Evolutionary conservation across 148 eudicot species (phyloP).

Genomic region (Cornus kousa): DNA sequence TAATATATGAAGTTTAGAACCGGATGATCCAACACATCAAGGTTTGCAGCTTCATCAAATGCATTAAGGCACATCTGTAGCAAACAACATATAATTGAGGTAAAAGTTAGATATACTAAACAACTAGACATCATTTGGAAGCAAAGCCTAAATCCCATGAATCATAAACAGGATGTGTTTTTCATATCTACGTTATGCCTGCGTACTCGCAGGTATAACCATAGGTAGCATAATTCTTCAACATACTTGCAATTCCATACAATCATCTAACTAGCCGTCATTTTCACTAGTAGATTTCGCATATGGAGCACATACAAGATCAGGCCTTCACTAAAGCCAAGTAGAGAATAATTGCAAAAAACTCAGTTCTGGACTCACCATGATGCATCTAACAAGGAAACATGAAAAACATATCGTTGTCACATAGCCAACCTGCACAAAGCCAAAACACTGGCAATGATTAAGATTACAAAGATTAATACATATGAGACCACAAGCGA

Average conservation of each 20-base stretch:
- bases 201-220: background rate
- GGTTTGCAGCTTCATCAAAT: conserved; percentile 76
- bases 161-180: background rate
- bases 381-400: conserved; percentile 84
- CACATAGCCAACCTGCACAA: conserved; percentile 77
- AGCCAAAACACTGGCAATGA: conserved; percentile 9
- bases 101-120: background rate
- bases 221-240: background rate
- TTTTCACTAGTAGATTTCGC: background rate
- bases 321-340: background rate
- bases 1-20: conserved; percentile 69
- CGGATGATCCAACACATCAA: conserved; percentile 89
- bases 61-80: conserved; percentile 92
- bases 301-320: background rate
- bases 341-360: background rate
- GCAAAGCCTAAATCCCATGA: background rate
- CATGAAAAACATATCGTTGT: conserved; percentile 89
- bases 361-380: conserved; percentile 52
- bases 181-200: background rate
- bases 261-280: background rate
- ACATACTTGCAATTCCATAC: background rate
- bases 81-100: background rate
- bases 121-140: background rate
- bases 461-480: conserved; percentile 12
- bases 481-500: background rate